Percentiles rank a stretch among this genome's conserved stretches.
These are phyloP conservation scores for Meredithiella fracta DNA, from an alignment of 2,329 filamentous ascomycete species.

Conservation along the genomic window DNA sequence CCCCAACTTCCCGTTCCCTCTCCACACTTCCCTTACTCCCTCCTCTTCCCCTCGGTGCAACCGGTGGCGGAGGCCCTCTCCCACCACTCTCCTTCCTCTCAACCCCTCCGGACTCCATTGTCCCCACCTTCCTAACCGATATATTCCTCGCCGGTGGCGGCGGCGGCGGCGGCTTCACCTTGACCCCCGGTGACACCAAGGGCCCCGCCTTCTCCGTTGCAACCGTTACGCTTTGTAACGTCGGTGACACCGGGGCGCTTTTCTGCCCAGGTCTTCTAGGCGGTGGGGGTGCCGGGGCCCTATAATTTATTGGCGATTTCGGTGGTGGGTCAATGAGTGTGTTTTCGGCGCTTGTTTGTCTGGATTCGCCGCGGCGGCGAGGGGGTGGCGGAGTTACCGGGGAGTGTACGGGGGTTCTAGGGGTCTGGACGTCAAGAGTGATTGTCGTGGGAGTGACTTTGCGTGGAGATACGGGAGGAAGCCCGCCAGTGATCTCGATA, in stretches of 20 bases:
- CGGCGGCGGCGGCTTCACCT: slow-evolving; percentile 24
- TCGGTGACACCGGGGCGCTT: not conserved
- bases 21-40: slow-evolving; percentile 30
- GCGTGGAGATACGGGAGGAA: slow-evolving; percentile 17
- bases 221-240: not conserved
- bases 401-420: slow-evolving; percentile 1
- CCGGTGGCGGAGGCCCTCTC: slow-evolving; percentile 30
- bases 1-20: slow-evolving; percentile 16
- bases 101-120: slow-evolving; percentile 4
- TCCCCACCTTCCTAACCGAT: slow-evolving; percentile 27
- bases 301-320: slow-evolving; percentile 17
- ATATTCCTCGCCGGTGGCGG: slow-evolving; percentile 30
- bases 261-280: slow-evolving; percentile 13
- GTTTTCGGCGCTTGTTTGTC: slow-evolving; percentile 36
- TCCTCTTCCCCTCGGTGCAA: slow-evolving; percentile 30
- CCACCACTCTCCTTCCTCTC: slow-evolving; percentile 5
- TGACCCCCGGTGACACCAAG: slow-evolving; percentile 8
- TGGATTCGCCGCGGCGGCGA: slow-evolving; percentile 31
- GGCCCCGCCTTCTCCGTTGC: not conserved
- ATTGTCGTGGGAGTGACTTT: slow-evolving; percentile 9
- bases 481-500: slow-evolving; percentile 25
- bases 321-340: slow-evolving; percentile 26
- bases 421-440: not conserved
- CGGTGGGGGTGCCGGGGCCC: slow-evolving; percentile 11
- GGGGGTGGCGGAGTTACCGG: slow-evolving; percentile 40